Evolutionary conservation across 768 basidiomycete species (phyloP).

Genomic region (Termitomyces sp.): DNA sequence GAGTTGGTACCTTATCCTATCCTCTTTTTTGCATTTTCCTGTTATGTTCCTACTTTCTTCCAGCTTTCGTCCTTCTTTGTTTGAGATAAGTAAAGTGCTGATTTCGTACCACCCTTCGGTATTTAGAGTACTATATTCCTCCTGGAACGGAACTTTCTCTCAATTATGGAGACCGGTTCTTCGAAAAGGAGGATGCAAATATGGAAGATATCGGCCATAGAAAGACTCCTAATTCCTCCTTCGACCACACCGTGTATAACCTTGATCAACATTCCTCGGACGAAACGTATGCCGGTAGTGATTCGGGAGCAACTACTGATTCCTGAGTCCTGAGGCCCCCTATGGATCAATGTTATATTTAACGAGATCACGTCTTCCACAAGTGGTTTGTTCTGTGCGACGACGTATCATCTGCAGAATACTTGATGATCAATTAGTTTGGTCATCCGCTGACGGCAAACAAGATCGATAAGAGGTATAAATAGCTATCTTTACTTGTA

Average conservation of each 20-base stretch:
- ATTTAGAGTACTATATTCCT: conserved; percentile 31
- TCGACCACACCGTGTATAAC: not conserved
- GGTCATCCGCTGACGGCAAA: not conserved
- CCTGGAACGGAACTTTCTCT: conserved; percentile 48
- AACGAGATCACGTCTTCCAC: not conserved
- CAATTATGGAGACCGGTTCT: conserved; percentile 52
- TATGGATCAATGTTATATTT: not conserved
- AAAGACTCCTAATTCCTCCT: not conserved
- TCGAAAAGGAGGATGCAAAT: conserved; percentile 14
- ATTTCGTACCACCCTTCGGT: not conserved
- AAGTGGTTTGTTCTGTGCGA: not conserved
- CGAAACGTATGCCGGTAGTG: conserved; percentile 11
- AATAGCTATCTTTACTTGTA: not conserved
- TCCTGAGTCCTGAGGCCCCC: not conserved
- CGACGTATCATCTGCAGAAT: not conserved
- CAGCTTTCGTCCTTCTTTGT: not conserved
- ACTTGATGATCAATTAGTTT: not conserved
- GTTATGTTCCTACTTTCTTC: not conserved
- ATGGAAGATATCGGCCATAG: not conserved
- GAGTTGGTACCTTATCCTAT: conserved; percentile 14
- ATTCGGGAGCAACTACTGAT: not conserved
- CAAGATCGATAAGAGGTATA: not conserved
- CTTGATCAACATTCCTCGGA: conserved; percentile 18
- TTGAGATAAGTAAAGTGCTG: not conserved
- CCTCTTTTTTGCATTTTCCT: not conserved